These are phyloP conservation scores for Vanrija sp. DNA, from an alignment of 1,284 basidiomycete species.

Conservation along the genomic window DNA sequence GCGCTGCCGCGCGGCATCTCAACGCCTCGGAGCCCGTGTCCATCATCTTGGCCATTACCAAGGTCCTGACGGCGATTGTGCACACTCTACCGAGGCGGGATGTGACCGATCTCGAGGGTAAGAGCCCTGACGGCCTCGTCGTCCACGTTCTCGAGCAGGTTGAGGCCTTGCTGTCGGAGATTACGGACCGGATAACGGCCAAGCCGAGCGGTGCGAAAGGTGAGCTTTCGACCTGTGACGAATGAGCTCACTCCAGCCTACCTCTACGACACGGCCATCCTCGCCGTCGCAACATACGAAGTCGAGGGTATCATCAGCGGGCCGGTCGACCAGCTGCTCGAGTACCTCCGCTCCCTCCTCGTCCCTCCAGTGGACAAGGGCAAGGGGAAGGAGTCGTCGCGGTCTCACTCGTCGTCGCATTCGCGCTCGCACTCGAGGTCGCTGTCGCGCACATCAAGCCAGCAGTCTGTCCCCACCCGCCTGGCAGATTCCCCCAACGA, in stretches of 20 bases:
- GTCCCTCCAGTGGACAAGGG: conserved; percentile 7
- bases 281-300: conserved; percentile 2
- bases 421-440: not conserved
- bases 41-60: not conserved
- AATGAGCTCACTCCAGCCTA: conserved; percentile 8
- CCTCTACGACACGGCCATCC: conserved; percentile 6
- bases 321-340: conserved; percentile 1
- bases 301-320: not conserved
- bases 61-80: conserved; percentile 3
- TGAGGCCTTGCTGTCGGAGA: conserved; percentile 2
- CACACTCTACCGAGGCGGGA: not conserved
- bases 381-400: not conserved
- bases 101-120: not conserved
- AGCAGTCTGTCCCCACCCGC: not conserved
- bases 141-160: not conserved
- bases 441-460: not conserved
- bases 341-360: conserved; percentile 7
- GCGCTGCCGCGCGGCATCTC: conserved; percentile 4
- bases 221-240: not conserved
- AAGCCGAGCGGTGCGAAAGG: conserved; percentile 1
- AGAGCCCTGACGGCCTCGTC: not conserved
- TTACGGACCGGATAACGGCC: not conserved
- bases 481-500: conserved; percentile 23
- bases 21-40: conserved; percentile 5
- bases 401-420: conserved; percentile 3